Evolutionary conservation across 768 basidiomycete genomes (phyloP).

Genomic region (Heimioporus sp.): DNA sequence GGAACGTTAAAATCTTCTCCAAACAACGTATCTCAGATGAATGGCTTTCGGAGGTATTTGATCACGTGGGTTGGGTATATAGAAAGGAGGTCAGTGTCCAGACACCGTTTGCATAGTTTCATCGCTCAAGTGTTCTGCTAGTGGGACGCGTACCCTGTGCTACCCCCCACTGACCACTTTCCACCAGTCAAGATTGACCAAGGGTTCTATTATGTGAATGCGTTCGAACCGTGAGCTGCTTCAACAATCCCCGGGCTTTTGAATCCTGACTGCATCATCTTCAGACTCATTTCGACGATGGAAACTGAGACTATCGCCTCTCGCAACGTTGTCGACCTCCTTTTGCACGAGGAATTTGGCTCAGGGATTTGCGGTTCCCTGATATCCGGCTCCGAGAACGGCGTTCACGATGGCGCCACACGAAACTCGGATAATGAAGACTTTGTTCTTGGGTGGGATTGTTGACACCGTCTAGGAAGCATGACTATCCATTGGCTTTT

Average conservation of each 20-base stretch:
- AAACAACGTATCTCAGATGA: conserved; percentile 59
- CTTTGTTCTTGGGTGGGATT: conserved; percentile 78
- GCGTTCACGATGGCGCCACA: conserved; percentile 10
- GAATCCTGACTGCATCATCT: not conserved
- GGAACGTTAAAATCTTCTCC: conserved; percentile 89
- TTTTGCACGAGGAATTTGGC: conserved; percentile 71
- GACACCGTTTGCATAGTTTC: not conserved
- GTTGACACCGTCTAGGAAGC: conserved; percentile 36
- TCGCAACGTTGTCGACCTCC: conserved; percentile 78
- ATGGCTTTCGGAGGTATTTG: conserved; percentile 68
- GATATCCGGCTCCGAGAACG: conserved; percentile 26
- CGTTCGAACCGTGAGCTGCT: conserved; percentile 78
- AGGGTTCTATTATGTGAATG: conserved; percentile 88
- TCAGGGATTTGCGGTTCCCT: conserved; percentile 63
- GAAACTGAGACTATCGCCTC: conserved; percentile 87
- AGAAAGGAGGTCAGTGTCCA: conserved; percentile 62
- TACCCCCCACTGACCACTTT: conserved; percentile 64
- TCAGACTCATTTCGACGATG: conserved; percentile 86
- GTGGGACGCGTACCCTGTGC: conserved; percentile 81
- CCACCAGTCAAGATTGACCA: conserved; percentile 76
- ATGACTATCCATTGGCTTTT: not conserved
- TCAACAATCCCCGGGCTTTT: not conserved
- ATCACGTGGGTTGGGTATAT: conserved; percentile 74
- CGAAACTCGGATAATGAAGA: conserved; percentile 26
- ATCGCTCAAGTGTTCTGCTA: conserved; percentile 26